These are phyloP conservation scores for Rheum nobile DNA, from an alignment of 148 eudicot genomes.

Conservation along the genomic window DNA sequence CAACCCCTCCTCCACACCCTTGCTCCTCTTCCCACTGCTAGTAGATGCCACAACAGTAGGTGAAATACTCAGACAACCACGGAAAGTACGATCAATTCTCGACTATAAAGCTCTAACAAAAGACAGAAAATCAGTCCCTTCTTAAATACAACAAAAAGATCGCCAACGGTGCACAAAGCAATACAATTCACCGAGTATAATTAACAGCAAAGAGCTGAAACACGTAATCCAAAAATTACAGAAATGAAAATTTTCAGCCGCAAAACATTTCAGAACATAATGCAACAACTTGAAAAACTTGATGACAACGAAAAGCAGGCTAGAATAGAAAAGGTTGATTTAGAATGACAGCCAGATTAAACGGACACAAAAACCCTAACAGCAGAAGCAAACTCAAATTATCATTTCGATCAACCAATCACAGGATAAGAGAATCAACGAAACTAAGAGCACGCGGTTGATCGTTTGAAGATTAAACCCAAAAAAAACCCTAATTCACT, in stretches of 20 bases:
- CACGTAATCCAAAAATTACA: background rate
- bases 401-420: constrained; percentile 9
- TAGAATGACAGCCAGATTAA: background rate
- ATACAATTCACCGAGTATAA: background rate
- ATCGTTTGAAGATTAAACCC: background rate
- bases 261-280: background rate
- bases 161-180: background rate
- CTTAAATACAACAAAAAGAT: background rate
- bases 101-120: background rate
- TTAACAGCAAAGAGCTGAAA: background rate
- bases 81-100: background rate
- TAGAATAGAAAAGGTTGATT: background rate
- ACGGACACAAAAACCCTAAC: constrained; percentile 5
- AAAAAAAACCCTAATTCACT: constrained; percentile 34
- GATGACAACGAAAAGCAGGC: background rate
- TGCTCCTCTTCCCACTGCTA: constrained; percentile 29
- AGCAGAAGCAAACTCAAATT: background rate
- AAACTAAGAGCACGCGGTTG: background rate
- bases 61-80: background rate
- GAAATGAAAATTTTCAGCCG: background rate
- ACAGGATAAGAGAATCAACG: constrained; percentile 6
- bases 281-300: background rate
- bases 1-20: constrained; percentile 24
- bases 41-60: background rate
- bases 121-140: background rate